These are phyloP conservation scores for Xylaria sp. DNA, from an alignment of 2,329 filamentous ascomycete species.

Conservation along the genomic window DNA sequence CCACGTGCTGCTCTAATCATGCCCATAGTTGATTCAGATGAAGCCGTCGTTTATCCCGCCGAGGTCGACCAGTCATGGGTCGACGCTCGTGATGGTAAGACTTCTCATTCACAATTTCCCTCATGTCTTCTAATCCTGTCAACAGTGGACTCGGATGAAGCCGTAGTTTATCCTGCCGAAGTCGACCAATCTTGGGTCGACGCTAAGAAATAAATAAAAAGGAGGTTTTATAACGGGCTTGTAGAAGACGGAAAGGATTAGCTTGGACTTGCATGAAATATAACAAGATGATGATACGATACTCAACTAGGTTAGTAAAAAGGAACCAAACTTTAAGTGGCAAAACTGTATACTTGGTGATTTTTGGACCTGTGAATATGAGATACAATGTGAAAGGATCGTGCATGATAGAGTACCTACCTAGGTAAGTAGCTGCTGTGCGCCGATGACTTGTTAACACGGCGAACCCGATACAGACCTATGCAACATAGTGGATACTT, in stretches of 20 bases:
- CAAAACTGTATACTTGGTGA: background rate
- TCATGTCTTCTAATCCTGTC: background rate
- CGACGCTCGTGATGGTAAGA: background rate
- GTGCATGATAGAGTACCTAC: background rate
- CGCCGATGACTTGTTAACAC: background rate
- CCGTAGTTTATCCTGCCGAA: background rate
- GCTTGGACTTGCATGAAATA: background rate
- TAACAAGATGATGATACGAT: background rate
- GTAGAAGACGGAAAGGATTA: background rate
- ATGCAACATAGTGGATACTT: conserved; percentile 2
- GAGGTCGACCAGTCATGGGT: conserved; percentile 7
- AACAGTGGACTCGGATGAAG: conserved; percentile 3
- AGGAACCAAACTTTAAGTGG: background rate
- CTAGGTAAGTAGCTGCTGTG: background rate
- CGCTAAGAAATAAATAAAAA: background rate
- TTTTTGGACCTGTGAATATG: background rate
- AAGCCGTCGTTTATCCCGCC: background rate
- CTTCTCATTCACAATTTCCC: background rate
- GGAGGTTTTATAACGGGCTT: background rate
- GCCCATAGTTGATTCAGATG: conserved; percentile 6
- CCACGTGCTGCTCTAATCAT: background rate
- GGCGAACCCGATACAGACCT: background rate
- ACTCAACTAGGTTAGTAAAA: conserved; percentile 1
- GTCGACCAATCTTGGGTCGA: background rate
- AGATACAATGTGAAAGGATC: background rate